Base-by-base conservation (phyloP, 768 basidiomycete genomes). In the Pholiota conissans region DNA sequence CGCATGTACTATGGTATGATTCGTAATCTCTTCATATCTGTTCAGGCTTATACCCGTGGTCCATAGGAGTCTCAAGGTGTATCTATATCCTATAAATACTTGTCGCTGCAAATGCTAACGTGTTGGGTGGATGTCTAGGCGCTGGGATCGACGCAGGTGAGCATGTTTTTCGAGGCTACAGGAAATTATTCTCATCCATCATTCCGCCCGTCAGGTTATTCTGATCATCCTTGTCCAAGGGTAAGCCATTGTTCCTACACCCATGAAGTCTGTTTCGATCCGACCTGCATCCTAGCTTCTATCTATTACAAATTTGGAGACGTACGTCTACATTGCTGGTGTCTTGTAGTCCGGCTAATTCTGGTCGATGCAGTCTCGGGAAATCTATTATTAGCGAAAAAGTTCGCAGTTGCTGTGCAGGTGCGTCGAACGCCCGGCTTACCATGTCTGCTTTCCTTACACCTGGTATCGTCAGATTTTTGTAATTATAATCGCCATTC, bases 41-140 rank as follows among this genome's bases (percentile, higher is more conserved):
- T 13, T 26, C 32, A 24, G n/a, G 27, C 30, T 42, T 39, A 50
- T 34, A 16, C 22, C 24, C 18, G 35, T 55, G 42, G 16, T 28
- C 13, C 58, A 7, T 30, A 73, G 71, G 71, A 73, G 71, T 57
- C 62, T 73, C 3, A 70, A 73, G 67, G 71, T 71, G 51, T 39
- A 35, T 30, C 2, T 24, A 28, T 5, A 5, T 46, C 40, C 49
- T 16, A n/a, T 27, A 18, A 11, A 9, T 24, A 32, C 0, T 13
- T 24, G 16, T 47, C 22, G 13, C 34, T 20, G 3, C n/a, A 32
- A 24, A n/a, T n/a, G 34, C n/a, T 3, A 6, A 2, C 58, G 16
- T 20, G 18, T 30, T 30, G 39, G n/a, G n/a, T n/a, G n/a, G n/a
- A n/a, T n/a, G n/a, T n/a, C n/a, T n/a, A 67, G 65, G 68, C 63